Conservation (phyloP, 352 stramenopile species). For the Pythium pyrilobum region DNA sequence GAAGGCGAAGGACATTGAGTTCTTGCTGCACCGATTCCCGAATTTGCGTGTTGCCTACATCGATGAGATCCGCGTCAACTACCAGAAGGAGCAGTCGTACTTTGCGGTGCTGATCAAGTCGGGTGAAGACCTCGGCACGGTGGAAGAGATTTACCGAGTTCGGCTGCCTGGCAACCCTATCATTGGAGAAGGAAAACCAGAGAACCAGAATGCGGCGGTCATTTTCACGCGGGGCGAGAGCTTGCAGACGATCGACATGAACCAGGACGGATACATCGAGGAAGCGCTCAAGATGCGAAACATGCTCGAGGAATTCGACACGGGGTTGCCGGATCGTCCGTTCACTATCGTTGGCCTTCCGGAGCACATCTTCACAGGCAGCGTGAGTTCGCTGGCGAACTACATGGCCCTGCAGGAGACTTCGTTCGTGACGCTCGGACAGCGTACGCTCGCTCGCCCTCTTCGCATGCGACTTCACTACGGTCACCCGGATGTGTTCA, state of each 20-base stretch:
- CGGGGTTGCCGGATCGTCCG: slow-evolving; percentile 60
- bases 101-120: slow-evolving; percentile 98
- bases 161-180: slow-evolving; percentile 98
- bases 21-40: slow-evolving; percentile 95
- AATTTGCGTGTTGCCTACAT: slow-evolving; percentile 98
- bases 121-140: slow-evolving; percentile 43
- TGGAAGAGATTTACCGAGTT: slow-evolving; percentile 96
- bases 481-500: slow-evolving; percentile 98
- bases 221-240: slow-evolving; percentile 98
- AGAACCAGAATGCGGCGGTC: slow-evolving; percentile 99
- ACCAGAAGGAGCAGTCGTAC: slow-evolving; percentile 93
- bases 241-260: slow-evolving; percentile 99
- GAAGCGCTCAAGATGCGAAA: slow-evolving; percentile 99
- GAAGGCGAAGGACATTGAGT: slow-evolving; percentile 98
- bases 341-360: slow-evolving; percentile 97
- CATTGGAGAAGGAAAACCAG: slow-evolving; percentile 98
- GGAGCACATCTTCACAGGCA: slow-evolving; percentile 99
- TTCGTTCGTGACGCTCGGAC: slow-evolving; percentile 97
- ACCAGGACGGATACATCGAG: slow-evolving; percentile 99
- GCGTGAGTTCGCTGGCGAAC: slow-evolving; percentile 97
- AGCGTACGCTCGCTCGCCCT: slow-evolving; percentile 94
- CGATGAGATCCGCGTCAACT: slow-evolving; percentile 95
- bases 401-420: slow-evolving; percentile 99
- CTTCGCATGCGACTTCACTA: slow-evolving; percentile 98
- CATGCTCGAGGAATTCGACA: slow-evolving; percentile 97